These are phyloP conservation scores for Omphalotus guepiniiformis DNA, from an alignment of 768 basidiomycete species.

Conservation along the genomic window DNA sequence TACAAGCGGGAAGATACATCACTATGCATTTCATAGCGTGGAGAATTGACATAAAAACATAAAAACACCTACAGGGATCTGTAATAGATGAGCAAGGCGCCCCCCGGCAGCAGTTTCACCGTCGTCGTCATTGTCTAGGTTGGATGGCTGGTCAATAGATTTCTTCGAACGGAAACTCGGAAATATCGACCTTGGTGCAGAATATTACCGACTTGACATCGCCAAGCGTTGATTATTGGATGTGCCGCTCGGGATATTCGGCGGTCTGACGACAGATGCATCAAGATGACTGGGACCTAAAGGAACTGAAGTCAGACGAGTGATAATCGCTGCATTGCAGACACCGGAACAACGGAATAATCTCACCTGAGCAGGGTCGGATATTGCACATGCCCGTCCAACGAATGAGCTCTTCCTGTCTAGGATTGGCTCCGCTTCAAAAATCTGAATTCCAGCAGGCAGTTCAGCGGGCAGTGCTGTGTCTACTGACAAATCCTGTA, in stretches of 20 bases:
- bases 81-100: constrained; percentile 84
- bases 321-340: constrained; percentile 12
- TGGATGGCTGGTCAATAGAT: too few species aligned
- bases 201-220: constrained; percentile 61
- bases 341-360: background rate
- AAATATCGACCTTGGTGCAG: constrained; percentile 86
- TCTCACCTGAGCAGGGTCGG: constrained; percentile 68
- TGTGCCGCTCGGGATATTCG: constrained; percentile 73
- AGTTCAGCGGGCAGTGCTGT: constrained; percentile 22
- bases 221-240: constrained; percentile 80
- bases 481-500: too few species aligned
- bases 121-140: constrained; percentile 90
- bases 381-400: constrained; percentile 78
- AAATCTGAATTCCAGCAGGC: constrained; percentile 62
- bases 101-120: constrained; percentile 93
- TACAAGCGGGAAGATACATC: constrained; percentile 21
- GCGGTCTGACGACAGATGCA: constrained; percentile 65
- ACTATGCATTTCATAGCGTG: background rate
- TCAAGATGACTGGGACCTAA: constrained; percentile 66
- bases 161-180: too few species aligned
- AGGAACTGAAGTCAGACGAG: background rate
- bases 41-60: constrained; percentile 1
- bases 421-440: constrained; percentile 72
- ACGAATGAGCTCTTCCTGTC: constrained; percentile 87
- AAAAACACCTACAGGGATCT: constrained; percentile 62